These are phyloP conservation scores for Mastigamoeba balamuthi DNA, from an alignment of 78 protist genomes.

Conservation along the genomic window DNA sequence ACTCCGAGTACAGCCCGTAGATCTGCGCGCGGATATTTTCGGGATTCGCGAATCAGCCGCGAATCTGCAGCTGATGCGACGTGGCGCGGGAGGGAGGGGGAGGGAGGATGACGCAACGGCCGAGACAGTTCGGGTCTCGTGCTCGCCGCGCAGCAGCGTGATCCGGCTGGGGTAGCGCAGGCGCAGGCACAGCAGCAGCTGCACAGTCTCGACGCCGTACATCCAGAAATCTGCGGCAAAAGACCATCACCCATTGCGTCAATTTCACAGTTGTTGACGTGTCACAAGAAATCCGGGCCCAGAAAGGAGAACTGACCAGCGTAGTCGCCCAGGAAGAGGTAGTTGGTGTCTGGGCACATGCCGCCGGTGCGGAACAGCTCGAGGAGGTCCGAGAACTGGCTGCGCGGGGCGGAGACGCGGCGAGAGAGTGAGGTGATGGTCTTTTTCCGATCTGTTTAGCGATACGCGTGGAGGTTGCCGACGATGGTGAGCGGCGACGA, in stretches of 20 bases:
- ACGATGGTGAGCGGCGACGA: constrained; percentile 89
- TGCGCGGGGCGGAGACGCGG: background rate
- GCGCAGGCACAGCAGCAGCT: constrained; percentile 31
- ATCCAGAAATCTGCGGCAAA: constrained; percentile 42
- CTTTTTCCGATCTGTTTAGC: background rate
- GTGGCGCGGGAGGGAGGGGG: no score
- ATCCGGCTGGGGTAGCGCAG: constrained; percentile 57
- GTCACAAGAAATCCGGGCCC: no score
- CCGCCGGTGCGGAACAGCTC: constrained; percentile 93
- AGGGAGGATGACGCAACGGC: no score
- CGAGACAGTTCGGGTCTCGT: no score
- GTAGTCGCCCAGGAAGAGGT: constrained; percentile 89
- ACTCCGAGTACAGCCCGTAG: constrained; percentile 93
- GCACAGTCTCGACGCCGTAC: constrained; percentile 41
- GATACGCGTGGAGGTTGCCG: constrained; percentile 91
- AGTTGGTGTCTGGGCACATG: constrained; percentile 79
- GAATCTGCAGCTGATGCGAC: no score
- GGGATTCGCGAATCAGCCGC: no score
- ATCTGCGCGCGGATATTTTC: no score
- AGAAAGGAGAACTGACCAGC: no score
- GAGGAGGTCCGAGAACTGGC: constrained; percentile 90
- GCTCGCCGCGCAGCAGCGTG: constrained; percentile 89
- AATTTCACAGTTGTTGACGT: no score
- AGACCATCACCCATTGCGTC: no score
- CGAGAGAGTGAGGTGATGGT: background rate